A percentile compares a stretch with the other conserved stretches of the same genome.
Evolutionary conservation across 2,329 filamentous ascomycete genomes (phyloP).

Genomic region (Amauroascus verrucosus): DNA sequence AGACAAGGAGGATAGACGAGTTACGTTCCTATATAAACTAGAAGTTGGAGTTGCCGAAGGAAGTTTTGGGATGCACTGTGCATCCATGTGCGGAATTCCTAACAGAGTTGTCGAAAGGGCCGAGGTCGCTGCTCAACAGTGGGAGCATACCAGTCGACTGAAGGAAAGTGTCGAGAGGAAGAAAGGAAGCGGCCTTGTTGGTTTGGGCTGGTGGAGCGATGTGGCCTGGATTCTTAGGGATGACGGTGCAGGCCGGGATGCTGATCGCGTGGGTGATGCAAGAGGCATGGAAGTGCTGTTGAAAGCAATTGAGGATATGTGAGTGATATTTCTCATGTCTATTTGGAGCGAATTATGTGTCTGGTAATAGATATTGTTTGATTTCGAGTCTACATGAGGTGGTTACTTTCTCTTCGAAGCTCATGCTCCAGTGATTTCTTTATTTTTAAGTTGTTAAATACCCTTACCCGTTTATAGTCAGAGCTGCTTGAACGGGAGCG

Average conservation of each 20-base stretch:
- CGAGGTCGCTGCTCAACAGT: slow-evolving; percentile 77
- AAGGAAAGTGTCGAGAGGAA: slow-evolving; percentile 79
- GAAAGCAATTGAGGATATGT: slow-evolving; percentile 48
- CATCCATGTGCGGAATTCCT: slow-evolving; percentile 93
- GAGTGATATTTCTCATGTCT: slow-evolving; percentile 15
- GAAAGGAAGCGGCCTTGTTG: slow-evolving; percentile 68
- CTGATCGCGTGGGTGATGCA: slow-evolving; percentile 34
- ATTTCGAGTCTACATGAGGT: background rate
- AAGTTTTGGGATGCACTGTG: slow-evolving; percentile 98
- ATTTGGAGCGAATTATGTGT: background rate
- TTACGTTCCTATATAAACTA: slow-evolving; percentile 94
- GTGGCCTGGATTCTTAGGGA: slow-evolving; percentile 65
- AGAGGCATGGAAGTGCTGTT: slow-evolving; percentile 47
- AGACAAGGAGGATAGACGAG: slow-evolving; percentile 67
- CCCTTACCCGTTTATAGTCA: background rate
- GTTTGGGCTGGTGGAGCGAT: slow-evolving; percentile 79
- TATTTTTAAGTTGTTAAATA: background rate
- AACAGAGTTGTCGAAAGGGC: slow-evolving; percentile 71
- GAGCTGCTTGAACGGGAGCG: background rate
- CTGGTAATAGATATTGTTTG: background rate
- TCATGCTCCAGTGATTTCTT: background rate
- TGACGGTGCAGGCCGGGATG: slow-evolving; percentile 22
- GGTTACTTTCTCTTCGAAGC: background rate
- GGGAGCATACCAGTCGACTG: slow-evolving; percentile 88
- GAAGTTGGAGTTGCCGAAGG: slow-evolving; percentile 91